Base-by-base conservation (phyloP, 2,329 filamentous ascomycete species). In the Colletotrichum lini region DNA sequence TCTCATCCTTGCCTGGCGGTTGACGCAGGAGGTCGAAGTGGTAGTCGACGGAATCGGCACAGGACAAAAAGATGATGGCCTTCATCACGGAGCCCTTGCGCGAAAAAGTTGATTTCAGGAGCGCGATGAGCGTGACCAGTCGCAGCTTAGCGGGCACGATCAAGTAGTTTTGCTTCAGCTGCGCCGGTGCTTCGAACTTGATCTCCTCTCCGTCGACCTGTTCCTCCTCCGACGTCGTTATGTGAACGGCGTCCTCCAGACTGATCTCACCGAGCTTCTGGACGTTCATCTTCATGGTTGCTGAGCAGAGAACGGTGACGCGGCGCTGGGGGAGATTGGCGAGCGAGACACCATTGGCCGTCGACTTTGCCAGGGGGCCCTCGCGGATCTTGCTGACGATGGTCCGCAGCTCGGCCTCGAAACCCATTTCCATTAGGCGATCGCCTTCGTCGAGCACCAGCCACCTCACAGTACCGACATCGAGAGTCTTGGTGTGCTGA, bases 241-340 rank as follows among this genome's bases (percentile, higher is more conserved):
- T 92, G 78, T 98, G 94, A 1, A 94, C 89, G 0, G 96, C 95
- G 77, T 98, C 94, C 76, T 97, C 95, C 80, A 99, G 85, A 84
- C 95, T 98, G 83, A 98, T 97, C 78, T 98, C 95, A 52, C 96
- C 95, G 7, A 99, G 85, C 76, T 93, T 93, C 80, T 98, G 95
- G 1, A 98, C 96, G 76, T 96, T 96, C 91, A 97, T 95, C 84
- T 98, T 98, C 91, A 99, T 93, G 0, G 96, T 99, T 3, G 96
- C 96, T 4, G 96, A 99, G 81, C 96, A 99, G 3, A 99, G 88
- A 4, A 99, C 88, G 0, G 96, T 98, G 2, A 94, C 92, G 67
- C 95, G 90, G 74, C 95, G 89, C 64, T 90, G 90, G 0, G 94
- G 92, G 9, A 98, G 86, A 4, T 92, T 85, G 21, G 89, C 89